phyloP scores from a whole-genome alignment of 208 protist species.

The Leishmania arabica region DNA sequence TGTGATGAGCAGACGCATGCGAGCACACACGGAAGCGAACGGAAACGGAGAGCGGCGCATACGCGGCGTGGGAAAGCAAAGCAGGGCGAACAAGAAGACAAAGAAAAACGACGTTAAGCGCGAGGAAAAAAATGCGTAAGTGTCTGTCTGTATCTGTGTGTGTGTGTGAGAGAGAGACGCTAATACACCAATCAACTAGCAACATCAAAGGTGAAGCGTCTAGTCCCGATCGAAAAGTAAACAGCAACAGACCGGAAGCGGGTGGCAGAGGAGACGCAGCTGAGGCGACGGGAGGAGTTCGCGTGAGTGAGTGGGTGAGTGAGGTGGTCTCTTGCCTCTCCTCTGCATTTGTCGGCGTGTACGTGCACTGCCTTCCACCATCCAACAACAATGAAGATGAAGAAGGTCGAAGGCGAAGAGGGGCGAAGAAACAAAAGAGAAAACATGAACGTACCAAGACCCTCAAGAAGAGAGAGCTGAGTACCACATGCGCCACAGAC shows the following conservation, averaged over 20 bases:
- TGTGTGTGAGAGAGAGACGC: too few species aligned
- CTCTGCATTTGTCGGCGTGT: neutral
- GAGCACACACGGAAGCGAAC: too few species aligned
- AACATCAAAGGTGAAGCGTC: neutral
- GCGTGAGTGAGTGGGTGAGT: neutral
- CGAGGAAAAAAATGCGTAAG: too few species aligned
- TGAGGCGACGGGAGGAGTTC: neutral
- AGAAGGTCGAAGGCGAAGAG: neutral
- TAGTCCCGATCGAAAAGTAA: neutral
- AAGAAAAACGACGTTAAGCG: neutral
- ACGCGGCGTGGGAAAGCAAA: neutral
- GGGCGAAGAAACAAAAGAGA: neutral
- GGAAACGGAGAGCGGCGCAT: neutral
- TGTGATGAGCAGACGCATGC: neutral
- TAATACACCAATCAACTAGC: neutral
- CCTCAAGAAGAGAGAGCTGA: neutral
- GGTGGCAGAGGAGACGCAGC: neutral
- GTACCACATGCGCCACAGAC: neutral
- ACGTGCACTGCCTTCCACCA: neutral
- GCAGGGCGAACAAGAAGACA: too few species aligned
- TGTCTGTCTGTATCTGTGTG: too few species aligned
- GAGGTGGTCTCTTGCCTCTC: neutral
- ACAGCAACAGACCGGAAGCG: neutral
- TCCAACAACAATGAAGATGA: neutral
- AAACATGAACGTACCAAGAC: neutral